Conservation (phyloP, 2,329 filamentous ascomycete species). For the Cadophora luteo-olivacea region DNA sequence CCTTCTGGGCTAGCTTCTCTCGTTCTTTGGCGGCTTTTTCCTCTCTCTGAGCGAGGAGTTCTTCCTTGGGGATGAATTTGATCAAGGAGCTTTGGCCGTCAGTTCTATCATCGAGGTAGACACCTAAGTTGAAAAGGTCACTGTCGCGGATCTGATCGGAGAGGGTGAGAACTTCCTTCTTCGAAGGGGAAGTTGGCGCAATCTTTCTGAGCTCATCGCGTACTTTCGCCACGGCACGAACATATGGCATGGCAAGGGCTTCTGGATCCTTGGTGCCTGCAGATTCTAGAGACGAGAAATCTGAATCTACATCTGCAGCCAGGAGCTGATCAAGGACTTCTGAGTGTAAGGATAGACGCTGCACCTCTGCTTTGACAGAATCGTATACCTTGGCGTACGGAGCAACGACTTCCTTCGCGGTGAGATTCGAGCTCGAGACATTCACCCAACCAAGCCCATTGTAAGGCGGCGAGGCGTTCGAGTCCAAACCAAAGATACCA, state of each 20-base stretch:
- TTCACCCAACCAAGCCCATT: constrained; percentile 62
- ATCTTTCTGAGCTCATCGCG: constrained; percentile 68
- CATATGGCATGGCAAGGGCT: constrained; percentile 60
- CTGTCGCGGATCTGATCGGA: constrained; percentile 83
- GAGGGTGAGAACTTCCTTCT: constrained; percentile 76
- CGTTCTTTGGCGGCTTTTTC: constrained; percentile 66
- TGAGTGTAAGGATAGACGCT: constrained; percentile 55
- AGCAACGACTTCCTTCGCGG: constrained; percentile 54
- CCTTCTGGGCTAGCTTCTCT: constrained; percentile 66
- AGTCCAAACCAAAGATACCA: constrained; percentile 82
- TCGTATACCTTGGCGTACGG: constrained; percentile 55
- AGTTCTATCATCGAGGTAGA: constrained; percentile 87
- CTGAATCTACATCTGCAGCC: constrained; percentile 50
- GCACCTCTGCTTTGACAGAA: constrained; percentile 54
- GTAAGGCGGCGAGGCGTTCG: constrained; percentile 60
- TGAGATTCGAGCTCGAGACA: constrained; percentile 44
- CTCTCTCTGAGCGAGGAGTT: constrained; percentile 63
- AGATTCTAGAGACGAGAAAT: constrained; percentile 54
- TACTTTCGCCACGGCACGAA: constrained; percentile 60
- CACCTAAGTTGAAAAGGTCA: constrained; percentile 80
- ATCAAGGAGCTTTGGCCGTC: constrained; percentile 74
- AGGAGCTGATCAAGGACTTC: constrained; percentile 53
- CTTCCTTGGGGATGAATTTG: constrained; percentile 60
- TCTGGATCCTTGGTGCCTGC: constrained; percentile 58
- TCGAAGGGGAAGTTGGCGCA: constrained; percentile 56